phyloP scores from a whole-genome alignment of 208 protist genomes.

The Wallacemonas sp. region DNA sequence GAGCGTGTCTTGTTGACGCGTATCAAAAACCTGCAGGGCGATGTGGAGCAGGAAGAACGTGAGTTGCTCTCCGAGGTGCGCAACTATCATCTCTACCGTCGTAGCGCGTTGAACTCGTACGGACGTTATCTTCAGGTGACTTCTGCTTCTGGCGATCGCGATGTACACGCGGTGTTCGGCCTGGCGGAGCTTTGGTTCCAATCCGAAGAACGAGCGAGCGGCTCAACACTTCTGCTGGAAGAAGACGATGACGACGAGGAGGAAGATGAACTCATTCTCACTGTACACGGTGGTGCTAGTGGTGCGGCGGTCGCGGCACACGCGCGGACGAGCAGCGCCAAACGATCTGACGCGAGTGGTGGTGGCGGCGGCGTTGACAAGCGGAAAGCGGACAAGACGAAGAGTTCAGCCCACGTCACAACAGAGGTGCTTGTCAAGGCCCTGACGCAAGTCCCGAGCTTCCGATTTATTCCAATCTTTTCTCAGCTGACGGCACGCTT shows the following conservation, averaged over 20 bases:
- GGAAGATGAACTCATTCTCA: background rate
- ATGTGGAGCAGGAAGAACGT: conserved; percentile 55
- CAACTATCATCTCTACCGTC: conserved; percentile 67
- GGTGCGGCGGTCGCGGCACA: too few relatives aligned
- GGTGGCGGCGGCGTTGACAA: background rate
- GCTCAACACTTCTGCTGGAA: conserved; percentile 19
- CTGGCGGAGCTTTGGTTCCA: conserved; percentile 83
- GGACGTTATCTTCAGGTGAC: conserved; percentile 58
- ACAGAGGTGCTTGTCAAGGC: conserved; percentile 48
- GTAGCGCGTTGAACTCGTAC: conserved; percentile 79
- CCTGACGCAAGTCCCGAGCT: conserved; percentile 45
- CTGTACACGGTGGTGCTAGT: too few relatives aligned
- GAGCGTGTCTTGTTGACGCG: conserved; percentile 45
- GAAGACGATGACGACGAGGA: conserved; percentile 20
- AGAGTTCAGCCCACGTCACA: conserved; percentile 18
- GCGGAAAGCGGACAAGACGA: background rate
- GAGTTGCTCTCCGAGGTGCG: conserved; percentile 39
- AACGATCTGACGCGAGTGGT: too few relatives aligned
- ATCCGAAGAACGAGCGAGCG: conserved; percentile 26
- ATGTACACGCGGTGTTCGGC: conserved; percentile 72
- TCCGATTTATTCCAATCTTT: conserved; percentile 64
- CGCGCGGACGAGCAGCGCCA: too few relatives aligned
- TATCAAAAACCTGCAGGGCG: conserved; percentile 44
- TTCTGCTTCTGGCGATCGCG: conserved; percentile 26
- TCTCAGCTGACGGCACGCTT: conserved; percentile 76